Evolutionary conservation across 208 protist genomes (phyloP), one percentile per base, ranked within the genome.

Genomic region (Wallacemonas rigidus): DNA sequence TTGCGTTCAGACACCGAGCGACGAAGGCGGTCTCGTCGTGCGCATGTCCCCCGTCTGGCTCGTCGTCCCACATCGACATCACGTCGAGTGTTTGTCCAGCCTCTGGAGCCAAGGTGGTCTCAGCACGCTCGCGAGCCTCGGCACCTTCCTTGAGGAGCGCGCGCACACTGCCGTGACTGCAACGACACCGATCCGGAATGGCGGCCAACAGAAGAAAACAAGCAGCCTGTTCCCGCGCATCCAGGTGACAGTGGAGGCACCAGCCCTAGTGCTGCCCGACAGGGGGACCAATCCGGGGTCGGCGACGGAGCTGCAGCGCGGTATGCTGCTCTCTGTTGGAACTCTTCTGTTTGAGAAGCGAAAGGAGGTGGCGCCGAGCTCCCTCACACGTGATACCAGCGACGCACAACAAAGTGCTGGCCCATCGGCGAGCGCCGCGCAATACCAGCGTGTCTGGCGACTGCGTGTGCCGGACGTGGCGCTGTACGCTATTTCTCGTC

Each of bases 61-160:
- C 47, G 43, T 85, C n/a, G 65, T 81, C 15, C 83, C 83, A 0
- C 71, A 57, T 12, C 63, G 70, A 4, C 15, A 64, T 44, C 77
- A 88, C 17, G 63, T 85, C 1, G 57, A 61, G 39, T 36, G 67
- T 8, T 44, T 82, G 14, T 57, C 54, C 4, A 50, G 39, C 15
- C 56, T 75, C 14, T 58, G 56, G 61, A 65, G 58, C 15, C 51
- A 74, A 41, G 69, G 70, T 6, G 69, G 72, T 8, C 65, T 82
- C 6, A 51, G 38, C 36, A 36, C 17, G 2, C 43, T 78, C 17
- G 35, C 60, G 1, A 70, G 69, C 26, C 50, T 88, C 14, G 17
- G 48, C 9, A 74, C 72, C 0, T 82, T 77, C 62, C 56, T 74
- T 12, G 83, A 88, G 67, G 83, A 84, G 40, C 75, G 83, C 2